Evolutionary conservation across 225 moss, liverwort and hornwort species (phyloP).

Genomic region (Bryoerythrophyllum caledonicum): DNA sequence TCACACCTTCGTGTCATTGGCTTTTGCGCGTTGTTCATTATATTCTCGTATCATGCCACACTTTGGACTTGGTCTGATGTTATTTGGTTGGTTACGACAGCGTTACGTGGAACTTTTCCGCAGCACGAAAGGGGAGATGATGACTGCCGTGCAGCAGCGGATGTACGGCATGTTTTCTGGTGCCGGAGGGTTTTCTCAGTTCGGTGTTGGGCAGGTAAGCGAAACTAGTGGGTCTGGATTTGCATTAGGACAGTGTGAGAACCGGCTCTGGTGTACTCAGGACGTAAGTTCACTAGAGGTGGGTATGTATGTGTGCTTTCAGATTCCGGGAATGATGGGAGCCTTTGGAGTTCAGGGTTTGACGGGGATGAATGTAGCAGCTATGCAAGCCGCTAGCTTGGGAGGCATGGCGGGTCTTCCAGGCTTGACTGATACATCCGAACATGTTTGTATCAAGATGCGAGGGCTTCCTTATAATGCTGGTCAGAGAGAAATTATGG

Average conservation of each 20-base stretch:
- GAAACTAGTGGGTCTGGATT: neutral
- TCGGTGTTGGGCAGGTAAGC: constrained; percentile 95
- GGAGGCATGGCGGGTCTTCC: constrained; percentile 86
- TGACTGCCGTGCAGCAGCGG: constrained; percentile 99
- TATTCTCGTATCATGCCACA: neutral
- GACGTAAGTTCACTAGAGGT: constrained; percentile 34
- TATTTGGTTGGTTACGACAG: constrained; percentile 44
- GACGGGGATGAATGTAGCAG: constrained; percentile 98
- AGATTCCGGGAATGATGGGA: constrained; percentile 99
- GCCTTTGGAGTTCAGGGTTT: constrained; percentile 98
- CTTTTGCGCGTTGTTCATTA: neutral
- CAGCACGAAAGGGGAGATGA: constrained; percentile 99
- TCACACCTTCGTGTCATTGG: neutral
- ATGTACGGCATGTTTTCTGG: constrained; percentile 99
- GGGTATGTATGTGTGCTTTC: constrained; percentile 53
- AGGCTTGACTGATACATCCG: constrained; percentile 86
- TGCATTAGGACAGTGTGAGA: constrained; percentile 18
- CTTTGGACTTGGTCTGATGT: constrained; percentile 18
- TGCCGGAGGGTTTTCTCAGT: constrained; percentile 92
- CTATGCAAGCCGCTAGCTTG: constrained; percentile 95
- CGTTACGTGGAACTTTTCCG: constrained; percentile 99
- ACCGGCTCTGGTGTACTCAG: constrained; percentile 19
- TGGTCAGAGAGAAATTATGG: constrained; percentile 98
- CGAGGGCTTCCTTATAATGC: constrained; percentile 99
- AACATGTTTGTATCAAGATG: constrained; percentile 99